These are phyloP conservation scores for Mucor velutinosus DNA, from an alignment of 371 early-diverging fungal genomes.

Conservation along the genomic window DNA sequence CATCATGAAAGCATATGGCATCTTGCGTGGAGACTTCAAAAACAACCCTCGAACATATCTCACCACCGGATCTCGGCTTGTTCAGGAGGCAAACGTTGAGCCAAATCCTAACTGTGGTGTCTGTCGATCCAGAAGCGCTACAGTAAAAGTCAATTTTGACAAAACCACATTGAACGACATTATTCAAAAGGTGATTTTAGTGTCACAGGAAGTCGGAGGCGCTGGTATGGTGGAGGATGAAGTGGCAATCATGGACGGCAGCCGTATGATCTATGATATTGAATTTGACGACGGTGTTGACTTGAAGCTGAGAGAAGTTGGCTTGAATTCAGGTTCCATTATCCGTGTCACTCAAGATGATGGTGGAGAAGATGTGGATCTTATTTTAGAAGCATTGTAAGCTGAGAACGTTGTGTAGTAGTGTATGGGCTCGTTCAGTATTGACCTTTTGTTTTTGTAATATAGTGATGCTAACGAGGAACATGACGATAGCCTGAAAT, in stretches of 20 bases:
- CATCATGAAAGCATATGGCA: slow-evolving; percentile 80
- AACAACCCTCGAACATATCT: slow-evolving; percentile 44
- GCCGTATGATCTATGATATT: slow-evolving; percentile 83
- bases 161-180: slow-evolving; percentile 56
- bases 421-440: not conserved
- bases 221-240: slow-evolving; percentile 53
- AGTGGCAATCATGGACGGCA: slow-evolving; percentile 54
- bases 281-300: slow-evolving; percentile 87
- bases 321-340: slow-evolving; percentile 60
- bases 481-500: slow-evolving; percentile 1
- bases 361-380: slow-evolving; percentile 43
- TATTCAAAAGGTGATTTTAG: slow-evolving; percentile 41
- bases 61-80: slow-evolving; percentile 51
- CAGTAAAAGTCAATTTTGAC: slow-evolving; percentile 47
- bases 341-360: slow-evolving; percentile 57
- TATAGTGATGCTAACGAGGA: slow-evolving; percentile 4
- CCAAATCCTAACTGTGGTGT: slow-evolving; percentile 67
- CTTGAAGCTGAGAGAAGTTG: slow-evolving; percentile 58
- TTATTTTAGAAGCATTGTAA: slow-evolving; percentile 41
- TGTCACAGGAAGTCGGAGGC: slow-evolving; percentile 43
- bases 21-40: slow-evolving; percentile 28
- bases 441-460: not conserved
- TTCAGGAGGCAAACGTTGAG: slow-evolving; percentile 50
- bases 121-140: slow-evolving; percentile 53
- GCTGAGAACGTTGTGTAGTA: not conserved